Base-by-base conservation (phyloP, 768 basidiomycete genomes). In the Cystofilobasidium macerans region DNA sequence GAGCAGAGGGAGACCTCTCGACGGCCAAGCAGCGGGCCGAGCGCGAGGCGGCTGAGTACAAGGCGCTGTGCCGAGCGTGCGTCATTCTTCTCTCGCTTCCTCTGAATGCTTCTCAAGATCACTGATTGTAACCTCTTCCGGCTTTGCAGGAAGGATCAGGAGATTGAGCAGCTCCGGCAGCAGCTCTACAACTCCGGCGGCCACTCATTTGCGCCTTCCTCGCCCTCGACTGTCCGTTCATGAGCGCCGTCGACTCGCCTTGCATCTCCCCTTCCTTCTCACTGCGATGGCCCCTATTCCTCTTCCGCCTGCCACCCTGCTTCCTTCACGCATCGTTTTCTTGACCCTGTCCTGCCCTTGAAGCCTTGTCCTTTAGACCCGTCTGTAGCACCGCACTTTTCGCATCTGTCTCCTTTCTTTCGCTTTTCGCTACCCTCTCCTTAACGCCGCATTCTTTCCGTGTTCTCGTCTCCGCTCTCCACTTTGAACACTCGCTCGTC, bases 11-110 rank as follows among this genome's bases (percentile, higher is more conserved):
- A 69, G 78, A 81, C n/a, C 78, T 88, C 3, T 83, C 85, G 70
- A 79, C 85, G 14, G 82, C 81, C 28, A 88, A 88, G 75, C 83
- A 87, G 36, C 81, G 86, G 48, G 85, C 85, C 42, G 88, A 88
- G 71, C 81, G 86, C 43, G 87, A 89, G 70, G 85, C 85, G 35
- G 82, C 77, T 7, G 87, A 89, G 69, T 83, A 82, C 71, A 86
- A 83, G 74, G 85, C 87, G 74, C 82, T 82, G 68, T 80, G 83
- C 47, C 78, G 88, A 20, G 82, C 80, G 87, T 88, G 71, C 59
- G 85, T 74, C 8, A 7, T 35, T 62, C 18, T 47, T 43, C 26
- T 22, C 33, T 9, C 24, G 26, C 6, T 32, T 45, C 28, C 26
- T 42, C 24, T 3, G 35, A 6, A 40, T 42, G 58, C 40, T 40